Conservation (phyloP, 176 grass and related monocot species). For the Pontederia crassipes region DNA sequence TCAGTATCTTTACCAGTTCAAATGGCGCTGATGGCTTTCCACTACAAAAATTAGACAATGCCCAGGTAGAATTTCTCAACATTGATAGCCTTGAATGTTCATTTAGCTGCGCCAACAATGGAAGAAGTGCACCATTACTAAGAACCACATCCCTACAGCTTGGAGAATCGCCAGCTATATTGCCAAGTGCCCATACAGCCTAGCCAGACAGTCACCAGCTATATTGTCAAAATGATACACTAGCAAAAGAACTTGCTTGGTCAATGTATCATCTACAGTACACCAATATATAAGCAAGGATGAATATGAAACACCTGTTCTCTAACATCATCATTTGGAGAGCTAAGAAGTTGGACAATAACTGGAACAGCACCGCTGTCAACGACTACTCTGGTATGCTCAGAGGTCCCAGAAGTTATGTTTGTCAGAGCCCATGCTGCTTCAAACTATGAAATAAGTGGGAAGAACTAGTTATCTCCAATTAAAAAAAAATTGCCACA, state of each 20-base stretch:
- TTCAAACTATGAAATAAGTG: conserved; percentile 43
- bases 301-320: conserved; percentile 45
- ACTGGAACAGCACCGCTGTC: conserved; percentile 50
- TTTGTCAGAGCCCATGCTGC: conserved; percentile 79
- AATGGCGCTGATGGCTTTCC: conserved; percentile 54
- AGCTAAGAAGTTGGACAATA: conserved; percentile 57
- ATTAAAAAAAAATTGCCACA: background rate
- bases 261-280: too few relatives aligned
- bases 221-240: background rate
- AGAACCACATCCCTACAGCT: conserved; percentile 62
- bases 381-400: conserved; percentile 60
- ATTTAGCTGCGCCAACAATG: conserved; percentile 55
- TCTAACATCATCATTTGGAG: conserved; percentile 41
- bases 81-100: conserved; percentile 62
- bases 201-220: conserved; percentile 21
- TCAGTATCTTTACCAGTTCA: conserved; percentile 15
- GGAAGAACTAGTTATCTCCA: background rate
- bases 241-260: background rate
- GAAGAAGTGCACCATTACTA: conserved; percentile 43
- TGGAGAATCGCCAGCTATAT: conserved; percentile 65
- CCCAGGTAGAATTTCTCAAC: conserved; percentile 72
- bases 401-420: conserved; percentile 58
- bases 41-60: conserved; percentile 67
- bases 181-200: conserved; percentile 80
- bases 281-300: background rate